Evolutionary conservation across 192 early-diverging fungal species (phyloP).

Genomic region (Umbelopsis vinacea): DNA sequence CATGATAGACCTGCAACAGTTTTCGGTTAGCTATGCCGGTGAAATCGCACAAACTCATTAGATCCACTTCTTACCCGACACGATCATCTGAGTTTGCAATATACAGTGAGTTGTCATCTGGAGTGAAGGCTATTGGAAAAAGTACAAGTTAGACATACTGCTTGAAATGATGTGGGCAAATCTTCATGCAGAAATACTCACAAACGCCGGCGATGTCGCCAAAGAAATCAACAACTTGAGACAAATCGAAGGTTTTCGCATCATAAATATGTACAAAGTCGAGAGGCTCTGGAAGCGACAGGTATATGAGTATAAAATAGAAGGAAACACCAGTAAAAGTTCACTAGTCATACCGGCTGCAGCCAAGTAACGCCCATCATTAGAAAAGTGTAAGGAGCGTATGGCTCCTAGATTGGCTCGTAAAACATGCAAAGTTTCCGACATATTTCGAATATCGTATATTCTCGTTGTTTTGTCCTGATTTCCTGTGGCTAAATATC

Average conservation of each 20-base stretch:
- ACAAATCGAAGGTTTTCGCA: constrained; percentile 35
- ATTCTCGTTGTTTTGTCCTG: constrained; percentile 62
- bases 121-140: constrained; percentile 40
- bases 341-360: constrained; percentile 48
- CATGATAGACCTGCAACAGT: neutral
- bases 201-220: constrained; percentile 71
- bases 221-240: constrained; percentile 73
- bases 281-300: constrained; percentile 46
- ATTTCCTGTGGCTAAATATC: constrained; percentile 65
- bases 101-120: constrained; percentile 54
- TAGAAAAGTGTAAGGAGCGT: constrained; percentile 61
- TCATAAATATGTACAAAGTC: constrained; percentile 74
- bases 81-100: constrained; percentile 58
- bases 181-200: neutral
- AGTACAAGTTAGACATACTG: no score
- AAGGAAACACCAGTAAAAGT: no score
- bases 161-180: no score
- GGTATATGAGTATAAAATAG: neutral
- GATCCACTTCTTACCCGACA: constrained; percentile 34
- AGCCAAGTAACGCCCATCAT: constrained; percentile 56
- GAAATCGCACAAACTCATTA: no score
- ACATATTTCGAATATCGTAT: constrained; percentile 67
- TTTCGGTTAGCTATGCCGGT: neutral
- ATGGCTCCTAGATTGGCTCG: constrained; percentile 58
- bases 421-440: constrained; percentile 55